Evolutionary conservation across 345 rosid genomes (phyloP), one percentile per base, ranked within the genome.

Genomic region (Rhodamnia argentea): DNA sequence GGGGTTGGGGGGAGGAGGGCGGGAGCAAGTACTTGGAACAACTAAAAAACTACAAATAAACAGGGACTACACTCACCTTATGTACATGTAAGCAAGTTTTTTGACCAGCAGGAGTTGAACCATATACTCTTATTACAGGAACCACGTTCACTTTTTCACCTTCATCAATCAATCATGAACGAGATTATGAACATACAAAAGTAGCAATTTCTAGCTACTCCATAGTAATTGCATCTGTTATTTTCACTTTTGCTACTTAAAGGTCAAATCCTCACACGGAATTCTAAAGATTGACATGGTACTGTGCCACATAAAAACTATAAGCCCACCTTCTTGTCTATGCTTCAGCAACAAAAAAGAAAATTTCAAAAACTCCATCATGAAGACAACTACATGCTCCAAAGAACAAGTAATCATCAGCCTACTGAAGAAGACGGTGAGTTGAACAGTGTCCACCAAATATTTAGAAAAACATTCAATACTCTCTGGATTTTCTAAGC

Each of bases 81-180:
- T 96, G 99, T 90, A 97, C 88, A 86, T 97, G 99, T 91, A 97
- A 90, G 90, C 99, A 97, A 84, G 98, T 93, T 92, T 97, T 97
- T 89, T 97, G 98, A 87, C 98, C 99, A 84, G 95, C 92, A 52
- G 98, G 98, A 37, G 99, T 97, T 20, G 99, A 94, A 32, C 99
- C 99, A 89, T 95, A 97, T 57, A 96, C 86, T 89, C 99, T 92
- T 62, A 97, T 90, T 40, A 96, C 94, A 15, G 99, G 99, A 55
- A 97, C 97, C 91, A 94, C 96, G 2, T 90, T 94, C 87, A 94
- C 98, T 85, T 91, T 94, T 24, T 93, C 99, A 85, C 98, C 99
- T 97, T 85, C 87, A 87, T 84, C 84, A 26, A 81, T 78, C 53
- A 51, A 82, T 54, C 54, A 82, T 51, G 42, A 82, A 52, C 20